Evolutionary conservation across 1,284 basidiomycete species (phyloP).

Genomic region (Ustilago vetiveriae): DNA sequence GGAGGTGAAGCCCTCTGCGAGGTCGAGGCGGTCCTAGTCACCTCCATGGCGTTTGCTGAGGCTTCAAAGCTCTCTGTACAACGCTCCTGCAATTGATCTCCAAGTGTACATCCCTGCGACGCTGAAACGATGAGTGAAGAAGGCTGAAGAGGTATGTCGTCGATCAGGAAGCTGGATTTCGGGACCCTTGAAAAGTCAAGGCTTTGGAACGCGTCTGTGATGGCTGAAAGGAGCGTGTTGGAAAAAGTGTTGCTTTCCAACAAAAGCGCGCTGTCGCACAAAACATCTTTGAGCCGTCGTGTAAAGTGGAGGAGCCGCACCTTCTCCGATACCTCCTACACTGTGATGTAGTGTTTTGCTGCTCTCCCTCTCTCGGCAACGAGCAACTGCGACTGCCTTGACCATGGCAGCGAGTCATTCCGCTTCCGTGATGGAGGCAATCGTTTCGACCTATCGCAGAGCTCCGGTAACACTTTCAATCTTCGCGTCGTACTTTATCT

Average conservation of each 20-base stretch:
- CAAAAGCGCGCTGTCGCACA: conserved; percentile 2
- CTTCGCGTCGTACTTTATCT: conserved; percentile 32
- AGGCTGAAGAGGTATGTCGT: too few species aligned
- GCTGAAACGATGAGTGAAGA: too few species aligned
- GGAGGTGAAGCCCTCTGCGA: conserved; percentile 1
- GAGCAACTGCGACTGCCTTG: not conserved
- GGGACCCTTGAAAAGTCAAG: conserved; percentile 4
- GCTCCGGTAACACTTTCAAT: conserved; percentile 33
- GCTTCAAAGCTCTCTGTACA: not conserved
- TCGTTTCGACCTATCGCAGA: conserved; percentile 24
- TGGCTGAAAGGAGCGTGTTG: conserved; percentile 1
- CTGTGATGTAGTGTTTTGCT: too few species aligned
- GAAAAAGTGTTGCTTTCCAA: conserved; percentile 13
- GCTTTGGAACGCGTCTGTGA: conserved; percentile 1
- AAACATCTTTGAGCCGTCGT: conserved; percentile 2
- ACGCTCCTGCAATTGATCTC: too few species aligned
- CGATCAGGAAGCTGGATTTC: not conserved
- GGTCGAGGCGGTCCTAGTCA: conserved; percentile 23
- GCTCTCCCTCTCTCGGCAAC: too few species aligned
- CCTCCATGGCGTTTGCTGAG: conserved; percentile 9
- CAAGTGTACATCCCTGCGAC: too few species aligned
- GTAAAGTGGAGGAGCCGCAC: conserved; percentile 25
- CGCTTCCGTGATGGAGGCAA: conserved; percentile 5
- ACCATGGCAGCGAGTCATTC: conserved; percentile 9
- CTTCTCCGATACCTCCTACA: too few species aligned